These are phyloP conservation scores for Aspergillus nomiae DNA, from an alignment of 2,329 filamentous ascomycete species.

Conservation along the genomic window DNA sequence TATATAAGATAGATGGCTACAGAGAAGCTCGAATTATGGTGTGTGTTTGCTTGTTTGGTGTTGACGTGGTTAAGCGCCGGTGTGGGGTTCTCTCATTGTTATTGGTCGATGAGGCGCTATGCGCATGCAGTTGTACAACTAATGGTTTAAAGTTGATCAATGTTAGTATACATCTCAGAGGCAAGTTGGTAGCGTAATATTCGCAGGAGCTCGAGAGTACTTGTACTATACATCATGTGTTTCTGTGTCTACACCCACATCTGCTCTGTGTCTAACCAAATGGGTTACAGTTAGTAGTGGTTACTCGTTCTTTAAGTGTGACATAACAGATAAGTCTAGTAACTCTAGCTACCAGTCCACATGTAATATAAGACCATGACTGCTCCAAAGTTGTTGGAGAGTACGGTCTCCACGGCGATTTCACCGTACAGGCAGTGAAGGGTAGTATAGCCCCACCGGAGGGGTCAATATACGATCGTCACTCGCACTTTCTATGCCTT, in stretches of 20 bases:
- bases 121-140: background rate
- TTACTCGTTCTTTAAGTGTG: too few species aligned
- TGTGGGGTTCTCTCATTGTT: background rate
- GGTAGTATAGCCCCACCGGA: too few species aligned
- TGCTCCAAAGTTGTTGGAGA: too few species aligned
- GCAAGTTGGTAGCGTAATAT: too few species aligned
- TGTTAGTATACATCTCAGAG: slow-evolving; percentile 12
- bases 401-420: background rate
- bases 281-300: too few species aligned
- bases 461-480: too few species aligned
- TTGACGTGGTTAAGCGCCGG: background rate
- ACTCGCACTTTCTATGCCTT: too few species aligned
- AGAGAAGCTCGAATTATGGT: background rate
- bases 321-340: background rate
- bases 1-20: background rate
- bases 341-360: background rate
- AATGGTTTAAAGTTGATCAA: slow-evolving; percentile 25
- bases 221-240: too few species aligned
- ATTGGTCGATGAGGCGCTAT: background rate
- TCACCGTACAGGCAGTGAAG: too few species aligned
- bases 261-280: too few species aligned
- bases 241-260: too few species aligned
- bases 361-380: background rate
- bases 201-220: too few species aligned
- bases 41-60: background rate